Base-by-base conservation (phyloP, 2,329 filamentous ascomycete genomes). In the Neopestalotiopsis rosae region DNA sequence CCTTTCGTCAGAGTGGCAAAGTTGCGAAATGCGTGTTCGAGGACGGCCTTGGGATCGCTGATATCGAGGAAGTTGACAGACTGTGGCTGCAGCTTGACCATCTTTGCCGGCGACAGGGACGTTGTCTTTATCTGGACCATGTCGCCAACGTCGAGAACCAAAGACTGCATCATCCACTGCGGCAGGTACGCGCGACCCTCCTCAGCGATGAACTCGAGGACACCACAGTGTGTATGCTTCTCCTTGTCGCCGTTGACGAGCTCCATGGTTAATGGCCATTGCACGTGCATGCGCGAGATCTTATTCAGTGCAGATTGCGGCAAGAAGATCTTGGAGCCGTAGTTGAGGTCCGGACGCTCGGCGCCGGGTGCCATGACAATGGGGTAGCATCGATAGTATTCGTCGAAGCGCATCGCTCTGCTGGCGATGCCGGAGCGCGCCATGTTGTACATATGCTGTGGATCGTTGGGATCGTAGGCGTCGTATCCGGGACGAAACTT, bases 311-410 rank as follows among this genome's bases (percentile, higher is more conserved):
- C 95, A 45, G 94, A 97, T 0, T 96, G 93, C n/a, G 96, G 96
- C 72, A 99, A 90, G 79, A 99, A 94, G 76, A 99, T 95, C 85
- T 99, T 99, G 81, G 95, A 97, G 74, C 96, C 96, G 79, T 96
- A 95, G 85, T 98, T 98, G 71, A 97, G 91, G 74, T 95, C 92
- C 66, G 93, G 92, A 73, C 96, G 89, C 76, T 98, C 95, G 49
- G 94, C 90, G 2, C 95, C 95, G 13, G 95, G 94, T 71, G 97
- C 90, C 95, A 99, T 98, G 75, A 92, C 91, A 76, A 98, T 89
- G 58, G 96, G 96, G 78, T 98, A 99, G 85, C 95, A 98, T 76
- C 96, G 92, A 83, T 98, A 98, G 85, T 97, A 98, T 82, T 99
- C 96, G 81, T 99, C 95, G 84, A 99, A 99, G 70, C 95, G 93